Evolutionary conservation across 305 asterid genomes (phyloP).

Genomic region (Salvia sclarea): DNA sequence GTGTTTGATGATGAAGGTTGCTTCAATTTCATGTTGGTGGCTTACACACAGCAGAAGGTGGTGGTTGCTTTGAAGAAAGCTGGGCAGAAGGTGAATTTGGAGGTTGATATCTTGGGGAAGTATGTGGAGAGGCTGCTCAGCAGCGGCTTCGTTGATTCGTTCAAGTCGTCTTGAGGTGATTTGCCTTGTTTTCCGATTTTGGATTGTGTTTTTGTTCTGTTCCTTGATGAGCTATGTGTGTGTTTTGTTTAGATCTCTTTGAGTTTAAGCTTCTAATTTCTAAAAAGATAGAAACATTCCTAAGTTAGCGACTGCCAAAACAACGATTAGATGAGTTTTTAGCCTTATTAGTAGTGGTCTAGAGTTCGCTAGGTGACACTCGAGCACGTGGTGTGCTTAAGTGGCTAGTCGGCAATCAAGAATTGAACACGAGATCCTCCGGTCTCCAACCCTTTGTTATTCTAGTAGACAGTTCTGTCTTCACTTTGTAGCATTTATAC

Average conservation of each 20-base stretch:
- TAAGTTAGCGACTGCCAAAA: neutral
- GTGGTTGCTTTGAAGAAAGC: slow-evolving; percentile 79
- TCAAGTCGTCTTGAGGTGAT: slow-evolving; percentile 42
- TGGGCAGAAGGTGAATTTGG: slow-evolving; percentile 90
- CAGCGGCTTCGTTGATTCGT: slow-evolving; percentile 58
- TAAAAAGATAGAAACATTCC: neutral
- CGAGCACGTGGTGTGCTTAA: neutral
- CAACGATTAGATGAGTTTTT: neutral
- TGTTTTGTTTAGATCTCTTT: neutral
- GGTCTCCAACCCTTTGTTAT: neutral
- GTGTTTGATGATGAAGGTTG: slow-evolving; percentile 73
- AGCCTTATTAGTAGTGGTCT: neutral
- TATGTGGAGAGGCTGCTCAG: slow-evolving; percentile 85
- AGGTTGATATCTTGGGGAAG: slow-evolving; percentile 93
- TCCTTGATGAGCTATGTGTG: neutral
- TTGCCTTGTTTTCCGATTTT: no score
- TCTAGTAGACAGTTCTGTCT: neutral
- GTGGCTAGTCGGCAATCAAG: neutral
- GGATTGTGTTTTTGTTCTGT: neutral
- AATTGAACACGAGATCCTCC: neutral
- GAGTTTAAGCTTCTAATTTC: neutral
- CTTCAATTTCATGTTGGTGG: slow-evolving; percentile 83
- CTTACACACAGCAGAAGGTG: slow-evolving; percentile 72
- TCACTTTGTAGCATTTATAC: neutral
- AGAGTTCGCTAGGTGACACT: neutral